phyloP scores from a whole-genome alignment of 805 yeast species.

The Candida pseudofarinosa region DNA sequence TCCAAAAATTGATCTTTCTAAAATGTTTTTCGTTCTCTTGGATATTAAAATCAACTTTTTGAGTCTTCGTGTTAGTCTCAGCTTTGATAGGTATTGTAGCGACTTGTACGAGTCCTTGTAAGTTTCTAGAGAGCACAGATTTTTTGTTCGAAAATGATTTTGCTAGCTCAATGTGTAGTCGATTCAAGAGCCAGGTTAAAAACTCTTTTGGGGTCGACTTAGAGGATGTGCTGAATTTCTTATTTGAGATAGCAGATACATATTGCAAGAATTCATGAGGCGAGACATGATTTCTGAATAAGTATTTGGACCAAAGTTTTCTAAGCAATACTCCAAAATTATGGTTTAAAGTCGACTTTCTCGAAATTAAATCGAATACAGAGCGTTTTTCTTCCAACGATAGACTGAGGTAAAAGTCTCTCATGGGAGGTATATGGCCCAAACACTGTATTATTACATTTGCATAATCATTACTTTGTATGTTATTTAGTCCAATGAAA shows the following conservation, averaged over 20 bases:
- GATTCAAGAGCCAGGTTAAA: constrained; percentile 56
- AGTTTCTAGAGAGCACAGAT: constrained; percentile 27
- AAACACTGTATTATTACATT: constrained; percentile 56
- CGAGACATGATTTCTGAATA: constrained; percentile 61
- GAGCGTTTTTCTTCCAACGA: constrained; percentile 23
- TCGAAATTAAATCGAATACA: constrained; percentile 6
- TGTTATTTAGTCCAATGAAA: constrained; percentile 59
- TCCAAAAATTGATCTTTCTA: constrained; percentile 38
- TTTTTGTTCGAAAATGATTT: constrained; percentile 6
- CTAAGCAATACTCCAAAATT: constrained; percentile 46
- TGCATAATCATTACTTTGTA: constrained; percentile 48
- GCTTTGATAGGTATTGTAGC: constrained; percentile 11
- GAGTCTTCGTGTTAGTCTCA: constrained; percentile 7
- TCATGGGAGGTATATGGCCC: constrained; percentile 48
- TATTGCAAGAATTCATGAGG: constrained; percentile 61
- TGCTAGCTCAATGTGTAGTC: constrained; percentile 26
- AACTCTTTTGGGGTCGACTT: constrained; percentile 54
- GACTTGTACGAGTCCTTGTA: constrained; percentile 53
- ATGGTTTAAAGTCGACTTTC: constrained; percentile 27
- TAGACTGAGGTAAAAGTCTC: constrained; percentile 35
- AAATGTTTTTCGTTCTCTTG: constrained; percentile 4
- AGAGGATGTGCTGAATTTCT: constrained; percentile 33
- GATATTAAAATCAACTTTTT: constrained; percentile 20
- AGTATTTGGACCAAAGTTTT: constrained; percentile 60
- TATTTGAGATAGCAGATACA: constrained; percentile 41